Evolutionary conservation across 176 grass and related monocot genomes (phyloP).

Genomic region (Carex myosuroides): DNA sequence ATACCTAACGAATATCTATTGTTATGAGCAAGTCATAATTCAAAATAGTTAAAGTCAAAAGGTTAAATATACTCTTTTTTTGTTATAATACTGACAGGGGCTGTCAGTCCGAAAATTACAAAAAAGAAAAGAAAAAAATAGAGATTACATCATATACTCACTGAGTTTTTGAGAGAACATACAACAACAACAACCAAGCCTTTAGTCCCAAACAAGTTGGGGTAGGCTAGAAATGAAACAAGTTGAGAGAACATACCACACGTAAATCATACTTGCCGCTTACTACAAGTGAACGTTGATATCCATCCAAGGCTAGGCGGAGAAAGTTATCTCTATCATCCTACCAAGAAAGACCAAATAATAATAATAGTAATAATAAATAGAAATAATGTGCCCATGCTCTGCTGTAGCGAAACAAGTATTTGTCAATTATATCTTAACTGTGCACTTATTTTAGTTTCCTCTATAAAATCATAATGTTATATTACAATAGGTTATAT

Average conservation of each 20-base stretch:
- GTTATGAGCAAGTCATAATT: not conserved
- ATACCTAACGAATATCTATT: conserved; percentile 53
- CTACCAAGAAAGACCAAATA: conserved; percentile 29
- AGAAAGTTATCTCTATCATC: conserved; percentile 87
- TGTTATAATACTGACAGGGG: too few species aligned
- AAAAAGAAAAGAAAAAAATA: too few species aligned
- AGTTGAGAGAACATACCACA: conserved; percentile 52
- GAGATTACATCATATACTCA: too few species aligned
- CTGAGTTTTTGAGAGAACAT: too few species aligned
- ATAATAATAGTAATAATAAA: not conserved
- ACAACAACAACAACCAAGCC: too few species aligned
- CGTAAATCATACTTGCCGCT: conserved; percentile 89
- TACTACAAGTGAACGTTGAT: conserved; percentile 65
- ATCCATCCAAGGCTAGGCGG: conserved; percentile 61
- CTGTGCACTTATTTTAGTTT: conserved; percentile 5
- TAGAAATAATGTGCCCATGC: conserved; percentile 11
- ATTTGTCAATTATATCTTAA: not conserved
- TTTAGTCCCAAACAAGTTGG: too few species aligned
- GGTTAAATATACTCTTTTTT: not conserved
- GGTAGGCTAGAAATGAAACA: not conserved
- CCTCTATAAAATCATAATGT: not conserved
- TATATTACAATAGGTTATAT: conserved; percentile 9
- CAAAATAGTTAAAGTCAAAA: conserved; percentile 7
- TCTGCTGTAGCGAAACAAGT: not conserved
- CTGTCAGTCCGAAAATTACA: too few species aligned